Evolutionary conservation across 768 basidiomycete species (phyloP).

Genomic region (Termitomyces sp.): DNA sequence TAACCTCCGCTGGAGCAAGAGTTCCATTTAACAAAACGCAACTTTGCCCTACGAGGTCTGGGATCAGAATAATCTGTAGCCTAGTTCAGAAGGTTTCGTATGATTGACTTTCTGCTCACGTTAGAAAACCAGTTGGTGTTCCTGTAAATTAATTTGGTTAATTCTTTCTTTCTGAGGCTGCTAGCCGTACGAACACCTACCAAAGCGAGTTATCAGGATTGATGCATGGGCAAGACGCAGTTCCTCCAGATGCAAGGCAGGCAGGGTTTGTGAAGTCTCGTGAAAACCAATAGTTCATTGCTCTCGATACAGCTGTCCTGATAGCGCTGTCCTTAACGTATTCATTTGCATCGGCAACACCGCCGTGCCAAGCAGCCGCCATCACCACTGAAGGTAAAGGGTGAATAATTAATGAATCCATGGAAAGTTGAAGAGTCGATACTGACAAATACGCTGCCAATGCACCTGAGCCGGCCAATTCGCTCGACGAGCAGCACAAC

Average conservation of each 20-base stretch:
- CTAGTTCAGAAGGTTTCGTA: neutral
- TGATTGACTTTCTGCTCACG: constrained; percentile 19
- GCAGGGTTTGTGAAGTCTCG: constrained; percentile 49
- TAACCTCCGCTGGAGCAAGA: constrained; percentile 33
- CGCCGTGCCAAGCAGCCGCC: constrained; percentile 55
- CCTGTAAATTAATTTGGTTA: constrained; percentile 26
- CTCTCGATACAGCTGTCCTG: constrained; percentile 33
- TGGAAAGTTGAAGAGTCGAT: neutral
- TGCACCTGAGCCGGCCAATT: constrained; percentile 67
- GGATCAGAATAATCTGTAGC: constrained; percentile 54
- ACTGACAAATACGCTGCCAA: constrained; percentile 47
- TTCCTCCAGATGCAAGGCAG: constrained; percentile 54
- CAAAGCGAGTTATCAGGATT: constrained; percentile 39
- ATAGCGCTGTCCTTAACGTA: constrained; percentile 36
- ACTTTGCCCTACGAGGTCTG: constrained; percentile 45
- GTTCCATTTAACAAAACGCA: constrained; percentile 50
- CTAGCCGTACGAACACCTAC: constrained; percentile 15
- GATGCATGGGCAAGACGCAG: constrained; percentile 45
- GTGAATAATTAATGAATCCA: neutral
- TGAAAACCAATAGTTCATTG: constrained; percentile 60
- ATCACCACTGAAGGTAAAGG: constrained; percentile 34
- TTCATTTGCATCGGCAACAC: constrained; percentile 31
- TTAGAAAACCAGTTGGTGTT: constrained; percentile 68
- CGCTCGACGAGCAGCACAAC: constrained; percentile 54
- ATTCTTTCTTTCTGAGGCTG: neutral